These are phyloP conservation scores for Actinomucor elegans DNA, from an alignment of 371 early-diverging fungal genomes.

Conservation along the genomic window DNA sequence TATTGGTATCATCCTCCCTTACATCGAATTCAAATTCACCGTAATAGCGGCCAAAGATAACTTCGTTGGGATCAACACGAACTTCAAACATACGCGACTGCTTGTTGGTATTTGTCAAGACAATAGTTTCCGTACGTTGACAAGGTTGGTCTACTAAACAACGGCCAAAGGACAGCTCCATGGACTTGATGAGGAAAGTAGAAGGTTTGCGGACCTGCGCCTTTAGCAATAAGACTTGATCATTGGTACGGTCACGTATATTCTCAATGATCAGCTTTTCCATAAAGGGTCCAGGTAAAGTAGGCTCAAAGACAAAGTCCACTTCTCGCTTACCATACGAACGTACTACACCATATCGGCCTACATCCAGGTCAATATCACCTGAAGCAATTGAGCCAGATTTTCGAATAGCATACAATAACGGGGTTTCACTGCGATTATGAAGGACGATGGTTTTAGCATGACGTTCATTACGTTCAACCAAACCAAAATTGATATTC, in stretches of 20 bases:
- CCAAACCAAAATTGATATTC: constrained; percentile 93
- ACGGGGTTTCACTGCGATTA: constrained; percentile 88
- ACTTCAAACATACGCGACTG: constrained; percentile 83
- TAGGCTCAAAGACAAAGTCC: constrained; percentile 91
- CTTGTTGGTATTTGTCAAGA: constrained; percentile 81
- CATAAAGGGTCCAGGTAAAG: constrained; percentile 81
- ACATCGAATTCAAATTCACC: constrained; percentile 74
- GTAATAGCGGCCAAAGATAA: constrained; percentile 57
- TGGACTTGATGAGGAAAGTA: constrained; percentile 81
- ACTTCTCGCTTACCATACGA: constrained; percentile 92
- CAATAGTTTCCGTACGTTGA: constrained; percentile 50
- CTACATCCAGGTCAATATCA: constrained; percentile 78
- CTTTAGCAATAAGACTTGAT: constrained; percentile 82
- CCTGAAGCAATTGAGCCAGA: constrained; percentile 96
- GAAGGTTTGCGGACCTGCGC: constrained; percentile 90
- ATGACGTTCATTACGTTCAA: constrained; percentile 87
- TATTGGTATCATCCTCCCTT: constrained; percentile 60
- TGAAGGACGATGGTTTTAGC: constrained; percentile 89
- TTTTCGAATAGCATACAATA: constrained; percentile 91
- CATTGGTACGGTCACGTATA: constrained; percentile 83
- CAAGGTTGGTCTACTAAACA: constrained; percentile 59
- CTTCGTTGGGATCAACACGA: constrained; percentile 72
- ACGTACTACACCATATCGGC: constrained; percentile 86
- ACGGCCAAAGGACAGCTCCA: constrained; percentile 77
- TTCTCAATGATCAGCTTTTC: constrained; percentile 92